Base-by-base conservation (phyloP, 2,329 filamentous ascomycete genomes). In the Pseudogymnoascus sp. region DNA sequence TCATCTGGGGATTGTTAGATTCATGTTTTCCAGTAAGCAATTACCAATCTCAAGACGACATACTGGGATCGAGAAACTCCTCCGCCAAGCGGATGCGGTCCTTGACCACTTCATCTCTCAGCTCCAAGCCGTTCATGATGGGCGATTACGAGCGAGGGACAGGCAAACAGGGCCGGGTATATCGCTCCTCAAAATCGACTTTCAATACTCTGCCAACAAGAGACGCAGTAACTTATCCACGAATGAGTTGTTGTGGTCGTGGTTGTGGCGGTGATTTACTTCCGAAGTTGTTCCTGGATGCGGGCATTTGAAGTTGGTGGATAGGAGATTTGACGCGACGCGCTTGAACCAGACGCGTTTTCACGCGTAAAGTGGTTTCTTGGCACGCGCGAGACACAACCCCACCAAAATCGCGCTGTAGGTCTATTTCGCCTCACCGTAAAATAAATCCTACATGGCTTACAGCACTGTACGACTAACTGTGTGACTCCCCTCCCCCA, bases 21-120 rank as follows among this genome's bases (percentile, higher is more conserved):
- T 13, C 62, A 65, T 61, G 61, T 66, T 35, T 62, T n/a, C 42
- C 16, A 38, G 19, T 11, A 13, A 11, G 19, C 37, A 16, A 7
- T 7, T 4, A 26, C 11, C 42, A 24, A 24, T 24, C 19, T 47
- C 35, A 26, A 24, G 50, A 37, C 56, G 26, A 76, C 87, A 72
- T 83, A 96, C 92, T 87, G 65, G 93, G 93, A 80, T 97, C 93
- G 47, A 97, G 85, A 73, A 97, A 97, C 75, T 97, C 93, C 71
- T 89, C 84, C n/a, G 91, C 92, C 67, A 89, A 86, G 71, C 91
- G 89, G 75, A 96, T 86, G 71, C 92, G 90, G 78, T 96, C 88
- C 70, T 86, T 84, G 70, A 88, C 86, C 68, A 88, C 91, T 76
- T 95, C 90, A 81, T 97, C 93, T 76, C 88, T 86, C 71, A 96